These are phyloP conservation scores for Phytopythium mirpurense DNA, from an alignment of 352 stramenopile genomes.

Conservation along the genomic window DNA sequence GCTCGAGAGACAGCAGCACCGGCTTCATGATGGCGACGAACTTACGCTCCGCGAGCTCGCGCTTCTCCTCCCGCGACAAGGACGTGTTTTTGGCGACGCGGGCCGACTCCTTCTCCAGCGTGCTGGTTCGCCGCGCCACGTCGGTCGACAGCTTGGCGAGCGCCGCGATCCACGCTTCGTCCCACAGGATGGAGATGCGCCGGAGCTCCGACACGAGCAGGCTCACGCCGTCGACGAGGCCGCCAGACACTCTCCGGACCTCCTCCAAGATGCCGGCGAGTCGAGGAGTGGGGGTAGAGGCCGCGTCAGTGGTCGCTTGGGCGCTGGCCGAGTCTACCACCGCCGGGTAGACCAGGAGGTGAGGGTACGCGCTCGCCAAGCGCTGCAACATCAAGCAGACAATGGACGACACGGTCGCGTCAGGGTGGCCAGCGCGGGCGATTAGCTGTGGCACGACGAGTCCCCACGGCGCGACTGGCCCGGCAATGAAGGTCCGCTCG, in stretches of 20 bases:
- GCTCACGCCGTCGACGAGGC: conserved; percentile 49
- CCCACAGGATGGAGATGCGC: conserved; percentile 78
- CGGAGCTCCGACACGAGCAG: conserved; percentile 68
- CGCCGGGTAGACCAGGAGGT: conserved; percentile 71
- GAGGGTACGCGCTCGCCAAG: conserved; percentile 51
- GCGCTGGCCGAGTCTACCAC: conserved; percentile 51
- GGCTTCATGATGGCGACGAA: conserved; percentile 83
- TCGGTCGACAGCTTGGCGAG: conserved; percentile 73
- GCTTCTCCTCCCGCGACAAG: conserved; percentile 57
- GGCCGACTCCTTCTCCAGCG: conserved; percentile 69
- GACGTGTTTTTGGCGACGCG: conserved; percentile 68
- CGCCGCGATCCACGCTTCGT: conserved; percentile 71
- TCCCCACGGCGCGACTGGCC: conserved; percentile 57
- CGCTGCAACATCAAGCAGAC: conserved; percentile 59
- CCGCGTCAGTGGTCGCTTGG: conserved; percentile 2
- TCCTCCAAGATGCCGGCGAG: conserved; percentile 37
- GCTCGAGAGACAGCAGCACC: conserved; percentile 60
- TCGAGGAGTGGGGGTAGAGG: conserved; percentile 10
- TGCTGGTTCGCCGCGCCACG: conserved; percentile 55
- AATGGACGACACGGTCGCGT: conserved; percentile 36
- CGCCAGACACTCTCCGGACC: conserved; percentile 27
- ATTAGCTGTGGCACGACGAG: conserved; percentile 73
- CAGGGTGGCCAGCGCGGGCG: conserved; percentile 51
- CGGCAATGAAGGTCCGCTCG: conserved; percentile 33
- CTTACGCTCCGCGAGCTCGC: conserved; percentile 57